A percentile compares a stretch with the other conserved stretches of the same genome.
Evolutionary conservation across 2,329 filamentous ascomycete genomes (phyloP).

Genomic region (Pseudogymnoascus sp.): DNA sequence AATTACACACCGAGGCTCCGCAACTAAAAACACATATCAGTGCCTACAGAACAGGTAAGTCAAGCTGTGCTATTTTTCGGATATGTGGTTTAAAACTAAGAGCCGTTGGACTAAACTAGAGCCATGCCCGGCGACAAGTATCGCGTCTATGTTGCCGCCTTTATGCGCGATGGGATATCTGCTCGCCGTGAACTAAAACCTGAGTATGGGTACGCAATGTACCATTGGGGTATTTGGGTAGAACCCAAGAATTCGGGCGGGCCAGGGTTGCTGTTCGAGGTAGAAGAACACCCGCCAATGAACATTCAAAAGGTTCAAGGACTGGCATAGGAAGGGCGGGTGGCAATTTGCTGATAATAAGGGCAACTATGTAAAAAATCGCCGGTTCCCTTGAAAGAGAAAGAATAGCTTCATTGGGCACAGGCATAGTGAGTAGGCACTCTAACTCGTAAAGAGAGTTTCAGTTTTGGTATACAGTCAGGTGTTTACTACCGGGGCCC

Average conservation of each 20-base stretch:
- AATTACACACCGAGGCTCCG: no score
- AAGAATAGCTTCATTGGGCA: neutral
- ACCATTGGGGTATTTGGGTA: neutral
- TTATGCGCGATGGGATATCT: neutral
- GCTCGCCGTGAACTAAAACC: neutral
- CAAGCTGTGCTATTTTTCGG: neutral
- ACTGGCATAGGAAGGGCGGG: neutral
- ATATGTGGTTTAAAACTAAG: neutral
- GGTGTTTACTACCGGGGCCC: no score
- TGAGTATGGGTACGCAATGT: neutral
- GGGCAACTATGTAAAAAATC: neutral
- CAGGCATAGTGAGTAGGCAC: no score
- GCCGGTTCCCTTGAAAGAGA: neutral
- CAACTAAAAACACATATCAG: no score
- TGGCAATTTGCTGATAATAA: neutral
- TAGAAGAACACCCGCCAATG: neutral
- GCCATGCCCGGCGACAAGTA: neutral
- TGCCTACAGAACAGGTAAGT: neutral
- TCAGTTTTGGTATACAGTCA: no score
- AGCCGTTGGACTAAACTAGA: neutral
- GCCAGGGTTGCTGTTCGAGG: neutral
- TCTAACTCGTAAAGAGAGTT: no score
- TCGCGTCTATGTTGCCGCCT: neutral
- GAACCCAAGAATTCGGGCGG: neutral
- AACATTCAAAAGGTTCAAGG: neutral